Evolutionary conservation across 2,329 filamentous ascomycete species (phyloP), one percentile per base, ranked within the genome.

Genomic region (Aspergillus clavatus): DNA sequence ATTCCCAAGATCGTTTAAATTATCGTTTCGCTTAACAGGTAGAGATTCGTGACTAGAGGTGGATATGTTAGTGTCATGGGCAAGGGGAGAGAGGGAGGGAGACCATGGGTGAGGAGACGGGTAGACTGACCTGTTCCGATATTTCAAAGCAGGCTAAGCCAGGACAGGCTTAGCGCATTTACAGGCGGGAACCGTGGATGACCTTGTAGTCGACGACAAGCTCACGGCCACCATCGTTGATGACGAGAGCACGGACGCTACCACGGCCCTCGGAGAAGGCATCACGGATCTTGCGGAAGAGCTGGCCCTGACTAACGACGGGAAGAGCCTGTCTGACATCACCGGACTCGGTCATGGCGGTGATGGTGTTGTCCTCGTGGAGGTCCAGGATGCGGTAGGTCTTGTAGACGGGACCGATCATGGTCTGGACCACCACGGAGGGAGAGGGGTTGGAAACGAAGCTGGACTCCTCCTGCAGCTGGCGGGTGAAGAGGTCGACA

Each of bases 401-500:
- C 89, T 97, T 97, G 89, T 97, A 96, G 78, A 97, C 84, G 55
- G 93, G 93, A 63, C 91, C 93, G 59, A 95, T 87, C 89, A 98
- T 97, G 78, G 91, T 97, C 86, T 98, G 93, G 65, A 98, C 91
- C 55, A 97, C 83, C 51, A 98, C 93, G 61, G 88, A 95, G 61
- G 91, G 91, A 58, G 87, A 88, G 56, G 93, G 93, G 86, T 95
- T 94, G 75, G 88, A 90, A 77, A 97, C 84, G 77, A 95, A 96
- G 64, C 86, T 91, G 46, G 89, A 95, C 85, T 98, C 93, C 79
- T 98, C 93, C 69, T 97, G 89, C 58, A 98, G 83, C 79, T 97
- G 89, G 82, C 95, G 95, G 81, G 90, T 96, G 88, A 98, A 98
- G 67, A 98, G 87, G 75, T 98, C 93, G 60, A 98, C 93, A 82